Percentiles rank a stretch among this genome's conserved stretches.
phyloP scores from a whole-genome alignment of 73 alveolate species.

The Paramecium pentaurelia region DNA sequence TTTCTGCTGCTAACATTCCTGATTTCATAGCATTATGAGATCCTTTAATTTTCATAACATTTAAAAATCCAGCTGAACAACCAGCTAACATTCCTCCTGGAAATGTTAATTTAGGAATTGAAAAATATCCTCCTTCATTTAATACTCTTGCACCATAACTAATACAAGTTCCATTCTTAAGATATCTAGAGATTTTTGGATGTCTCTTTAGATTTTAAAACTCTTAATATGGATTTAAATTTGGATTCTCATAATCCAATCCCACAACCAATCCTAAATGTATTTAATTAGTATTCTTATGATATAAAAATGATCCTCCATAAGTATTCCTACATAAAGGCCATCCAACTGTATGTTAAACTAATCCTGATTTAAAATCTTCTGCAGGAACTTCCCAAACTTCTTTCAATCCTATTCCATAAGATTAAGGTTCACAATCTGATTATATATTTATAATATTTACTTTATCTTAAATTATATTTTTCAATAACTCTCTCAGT shows the following conservation, averaged over 20 bases:
- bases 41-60: conserved; percentile 94
- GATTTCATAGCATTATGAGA: conserved; percentile 90
- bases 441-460: background rate
- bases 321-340: conserved; percentile 82
- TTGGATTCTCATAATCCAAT: conserved; percentile 90
- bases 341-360: conserved; percentile 93
- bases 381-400: conserved; percentile 80
- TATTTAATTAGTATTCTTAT: conserved; percentile 55
- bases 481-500: conserved; percentile 71
- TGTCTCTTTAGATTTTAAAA: conserved; percentile 82
- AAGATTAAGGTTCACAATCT: conserved; percentile 56
- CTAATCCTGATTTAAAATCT: conserved; percentile 78
- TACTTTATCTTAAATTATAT: conserved; percentile 62
- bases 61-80: conserved; percentile 93
- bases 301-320: conserved; percentile 96
- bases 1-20: conserved; percentile 91
- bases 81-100: conserved; percentile 97
- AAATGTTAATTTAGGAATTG: conserved; percentile 91
- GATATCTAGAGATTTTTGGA: conserved; percentile 63
- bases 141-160: conserved; percentile 94
- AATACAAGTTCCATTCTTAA: conserved; percentile 86
- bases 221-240: conserved; percentile 80
- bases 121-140: conserved; percentile 91
- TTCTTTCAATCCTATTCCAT: conserved; percentile 94
- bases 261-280: conserved; percentile 93